Conservation (phyloP, 495 filamentous ascomycete species). For the Penicillium coprophilum region DNA sequence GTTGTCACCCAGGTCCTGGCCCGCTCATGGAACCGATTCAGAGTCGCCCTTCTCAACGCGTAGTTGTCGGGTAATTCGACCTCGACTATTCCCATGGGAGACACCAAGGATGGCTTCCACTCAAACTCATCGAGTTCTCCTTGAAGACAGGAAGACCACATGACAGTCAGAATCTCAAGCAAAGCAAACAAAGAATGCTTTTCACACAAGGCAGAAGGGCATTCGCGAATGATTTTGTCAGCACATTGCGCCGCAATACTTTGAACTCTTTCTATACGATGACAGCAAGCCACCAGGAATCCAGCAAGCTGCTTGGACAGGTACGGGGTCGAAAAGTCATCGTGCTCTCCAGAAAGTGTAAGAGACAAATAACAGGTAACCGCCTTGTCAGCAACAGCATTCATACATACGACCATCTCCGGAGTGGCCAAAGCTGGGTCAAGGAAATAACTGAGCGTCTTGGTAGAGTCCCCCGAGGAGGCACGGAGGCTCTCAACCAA, state of each 20-base stretch:
- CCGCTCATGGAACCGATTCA: slow-evolving; percentile 71
- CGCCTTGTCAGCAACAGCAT: slow-evolving; percentile 70
- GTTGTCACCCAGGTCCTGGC: slow-evolving; percentile 77
- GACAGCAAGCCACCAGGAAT: slow-evolving; percentile 85
- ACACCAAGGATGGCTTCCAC: slow-evolving; percentile 75
- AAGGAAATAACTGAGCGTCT: slow-evolving; percentile 84
- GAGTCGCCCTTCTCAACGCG: slow-evolving; percentile 68
- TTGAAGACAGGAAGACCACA: slow-evolving; percentile 94
- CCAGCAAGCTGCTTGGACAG: slow-evolving; percentile 82
- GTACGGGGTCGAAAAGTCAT: slow-evolving; percentile 77
- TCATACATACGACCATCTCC: slow-evolving; percentile 83
- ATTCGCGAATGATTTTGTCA: slow-evolving; percentile 75
- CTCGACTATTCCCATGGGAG: slow-evolving; percentile 67
- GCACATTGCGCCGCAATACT: slow-evolving; percentile 77
- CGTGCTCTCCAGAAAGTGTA: slow-evolving; percentile 65
- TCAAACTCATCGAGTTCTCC: slow-evolving; percentile 92
- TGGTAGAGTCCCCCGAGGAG: slow-evolving; percentile 79
- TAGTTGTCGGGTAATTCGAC: slow-evolving; percentile 94
- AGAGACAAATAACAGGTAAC: slow-evolving; percentile 71
- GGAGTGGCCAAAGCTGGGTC: slow-evolving; percentile 79
- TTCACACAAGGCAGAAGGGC: slow-evolving; percentile 89
- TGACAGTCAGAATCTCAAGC: slow-evolving; percentile 82
- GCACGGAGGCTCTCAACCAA: slow-evolving; percentile 83
- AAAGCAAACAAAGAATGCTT: slow-evolving; percentile 86
- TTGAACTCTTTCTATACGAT: slow-evolving; percentile 86